A percentile compares a stretch with the other conserved stretches of the same genome.
Conservation (phyloP, 1,139 yeast species). For the Nakaseomyces nivariensis region DNA sequence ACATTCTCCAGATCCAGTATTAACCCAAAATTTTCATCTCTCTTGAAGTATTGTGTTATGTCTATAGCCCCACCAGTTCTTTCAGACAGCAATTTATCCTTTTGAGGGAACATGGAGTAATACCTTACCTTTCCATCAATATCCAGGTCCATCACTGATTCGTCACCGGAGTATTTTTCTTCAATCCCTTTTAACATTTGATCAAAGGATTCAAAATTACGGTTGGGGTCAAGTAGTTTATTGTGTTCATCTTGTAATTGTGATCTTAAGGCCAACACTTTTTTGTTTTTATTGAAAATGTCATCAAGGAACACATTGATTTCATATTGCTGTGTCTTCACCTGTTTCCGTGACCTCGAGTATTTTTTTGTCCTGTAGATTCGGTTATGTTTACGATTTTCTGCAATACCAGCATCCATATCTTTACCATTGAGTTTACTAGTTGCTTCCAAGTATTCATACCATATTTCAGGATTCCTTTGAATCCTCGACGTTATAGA, state of each 20-base stretch:
- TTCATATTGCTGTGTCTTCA: slow-evolving; percentile 60
- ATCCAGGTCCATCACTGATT: slow-evolving; percentile 25
- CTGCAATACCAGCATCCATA: background rate
- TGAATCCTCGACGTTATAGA: slow-evolving; percentile 43
- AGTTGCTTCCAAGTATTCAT: slow-evolving; percentile 18
- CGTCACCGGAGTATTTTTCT: slow-evolving; percentile 13
- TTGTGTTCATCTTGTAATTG: background rate
- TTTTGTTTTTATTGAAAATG: background rate
- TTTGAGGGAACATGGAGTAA: slow-evolving; percentile 20
- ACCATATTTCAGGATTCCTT: slow-evolving; percentile 40
- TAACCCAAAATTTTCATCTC: slow-evolving; percentile 57
- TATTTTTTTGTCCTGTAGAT: slow-evolving; percentile 25
- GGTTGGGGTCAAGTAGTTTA: background rate
- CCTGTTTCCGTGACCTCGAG: slow-evolving; percentile 35
- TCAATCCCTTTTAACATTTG: slow-evolving; percentile 11
- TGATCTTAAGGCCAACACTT: background rate
- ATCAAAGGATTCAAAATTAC: background rate
- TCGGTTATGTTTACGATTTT: slow-evolving; percentile 11
- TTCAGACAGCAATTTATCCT: slow-evolving; percentile 36
- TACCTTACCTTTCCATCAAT: slow-evolving; percentile 13
- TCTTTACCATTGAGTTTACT: slow-evolving; percentile 11
- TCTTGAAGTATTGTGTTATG: slow-evolving; percentile 41
- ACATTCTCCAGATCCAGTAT: slow-evolving; percentile 46
- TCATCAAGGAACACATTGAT: slow-evolving; percentile 37
- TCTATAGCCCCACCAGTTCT: slow-evolving; percentile 41